These are phyloP conservation scores for Tylopilus plumbeoviolaceoides DNA, from an alignment of 768 basidiomycete genomes.

Conservation along the genomic window DNA sequence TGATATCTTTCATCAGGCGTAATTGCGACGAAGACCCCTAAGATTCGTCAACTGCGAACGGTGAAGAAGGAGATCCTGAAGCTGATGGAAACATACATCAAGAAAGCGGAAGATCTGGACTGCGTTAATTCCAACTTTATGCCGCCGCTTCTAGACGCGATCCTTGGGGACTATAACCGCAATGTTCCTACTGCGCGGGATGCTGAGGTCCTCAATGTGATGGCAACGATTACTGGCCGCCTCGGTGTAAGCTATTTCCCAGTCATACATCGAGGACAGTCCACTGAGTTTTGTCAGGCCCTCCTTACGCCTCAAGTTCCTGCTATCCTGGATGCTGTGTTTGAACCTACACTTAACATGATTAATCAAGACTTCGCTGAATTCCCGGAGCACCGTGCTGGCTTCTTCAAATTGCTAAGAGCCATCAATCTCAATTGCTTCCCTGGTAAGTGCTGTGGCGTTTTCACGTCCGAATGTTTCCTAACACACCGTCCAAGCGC, in stretches of 20 bases:
- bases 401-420: constrained; percentile 93
- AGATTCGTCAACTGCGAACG: constrained; percentile 88
- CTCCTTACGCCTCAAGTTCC: constrained; percentile 91
- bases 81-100: constrained; percentile 96
- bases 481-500: constrained; percentile 37
- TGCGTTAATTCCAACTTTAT: constrained; percentile 89
- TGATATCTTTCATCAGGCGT: constrained; percentile 47
- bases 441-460: constrained; percentile 62
- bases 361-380: constrained; percentile 99
- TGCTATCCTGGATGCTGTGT: constrained; percentile 93
- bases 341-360: constrained; percentile 96
- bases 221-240: constrained; percentile 88
- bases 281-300: constrained; percentile 42
- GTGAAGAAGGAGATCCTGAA: constrained; percentile 99
- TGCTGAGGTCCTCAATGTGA: constrained; percentile 95
- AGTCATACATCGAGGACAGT: neutral
- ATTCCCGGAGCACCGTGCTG: constrained; percentile 94
- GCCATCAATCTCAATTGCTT: constrained; percentile 93
- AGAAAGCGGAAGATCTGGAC: constrained; percentile 95
- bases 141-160: constrained; percentile 92
- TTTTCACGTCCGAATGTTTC: neutral
- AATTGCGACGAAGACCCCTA: constrained; percentile 95
- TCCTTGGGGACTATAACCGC: constrained; percentile 94
- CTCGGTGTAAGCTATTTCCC: constrained; percentile 65
- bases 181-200: constrained; percentile 93